Percentiles rank a stretch among this genome's conserved stretches.
These are phyloP conservation scores for Ehretia macrophylla DNA, from an alignment of 257 asterid genomes.

Conservation along the genomic window DNA sequence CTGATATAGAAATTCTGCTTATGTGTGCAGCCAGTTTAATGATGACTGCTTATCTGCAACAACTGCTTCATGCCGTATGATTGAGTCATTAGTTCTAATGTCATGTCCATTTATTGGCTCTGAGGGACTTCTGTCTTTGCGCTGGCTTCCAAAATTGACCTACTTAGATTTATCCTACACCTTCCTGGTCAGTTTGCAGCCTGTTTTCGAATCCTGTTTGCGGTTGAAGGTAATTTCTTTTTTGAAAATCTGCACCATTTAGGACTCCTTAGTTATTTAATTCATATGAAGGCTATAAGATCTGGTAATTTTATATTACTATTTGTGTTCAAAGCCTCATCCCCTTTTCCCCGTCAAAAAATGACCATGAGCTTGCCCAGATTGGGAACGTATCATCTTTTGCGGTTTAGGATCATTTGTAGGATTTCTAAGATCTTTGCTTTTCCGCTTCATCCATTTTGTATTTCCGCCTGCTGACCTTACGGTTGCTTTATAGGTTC, in stretches of 20 bases:
- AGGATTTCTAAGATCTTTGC: neutral
- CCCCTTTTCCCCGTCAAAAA: no score
- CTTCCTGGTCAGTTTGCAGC: constrained; percentile 75
- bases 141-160: constrained; percentile 62
- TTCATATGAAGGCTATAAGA: neutral
- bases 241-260: neutral
- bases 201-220: constrained; percentile 72
- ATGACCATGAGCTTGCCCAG: no score
- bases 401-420: no score
- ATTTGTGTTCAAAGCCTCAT: neutral
- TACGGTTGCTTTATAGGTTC: constrained; percentile 40
- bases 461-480: neutral
- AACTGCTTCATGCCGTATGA: constrained; percentile 67
- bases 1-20: neutral
- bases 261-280: neutral
- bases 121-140: constrained; percentile 70
- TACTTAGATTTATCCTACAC: constrained; percentile 91
- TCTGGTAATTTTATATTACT: neutral
- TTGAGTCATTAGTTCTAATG: constrained; percentile 83
- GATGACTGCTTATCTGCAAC: constrained; percentile 93
- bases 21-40: constrained; percentile 69
- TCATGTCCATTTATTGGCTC: constrained; percentile 89
- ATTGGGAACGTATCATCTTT: no score
- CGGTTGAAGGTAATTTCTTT: constrained; percentile 56
- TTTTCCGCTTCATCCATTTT: neutral